A percentile compares a stretch with the other conserved stretches of the same genome.
Conservation (phyloP, 106 monocot species). For the Iris macrosiphon region DNA sequence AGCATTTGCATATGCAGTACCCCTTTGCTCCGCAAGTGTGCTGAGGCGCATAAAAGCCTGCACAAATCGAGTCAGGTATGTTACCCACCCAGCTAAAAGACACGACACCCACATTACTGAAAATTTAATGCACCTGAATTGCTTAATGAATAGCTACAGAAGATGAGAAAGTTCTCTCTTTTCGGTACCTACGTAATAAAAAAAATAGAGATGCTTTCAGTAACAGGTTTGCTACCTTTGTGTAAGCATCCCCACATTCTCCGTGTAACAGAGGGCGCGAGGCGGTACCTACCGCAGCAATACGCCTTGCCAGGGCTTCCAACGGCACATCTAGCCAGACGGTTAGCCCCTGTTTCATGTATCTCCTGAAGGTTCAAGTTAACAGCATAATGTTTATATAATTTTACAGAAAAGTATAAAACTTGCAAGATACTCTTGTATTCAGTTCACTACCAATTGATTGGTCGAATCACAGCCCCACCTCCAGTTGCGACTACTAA, state of each 20-base stretch:
- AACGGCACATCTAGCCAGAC: constrained; percentile 98
- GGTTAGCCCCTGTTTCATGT: constrained; percentile 87
- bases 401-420: too few relatives aligned
- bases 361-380: constrained; percentile 51
- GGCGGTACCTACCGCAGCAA: constrained; percentile 86
- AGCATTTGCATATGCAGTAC: constrained; percentile 68
- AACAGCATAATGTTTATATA: background rate
- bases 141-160: too few relatives aligned
- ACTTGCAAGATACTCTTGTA: background rate
- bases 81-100: too few relatives aligned
- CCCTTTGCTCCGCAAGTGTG: constrained; percentile 45
- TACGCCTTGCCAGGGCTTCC: constrained; percentile 89
- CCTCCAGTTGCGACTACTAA: constrained; percentile 92
- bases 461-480: constrained; percentile 82
- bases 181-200: background rate
- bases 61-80: too few relatives aligned
- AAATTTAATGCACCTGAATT: background rate
- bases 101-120: background rate
- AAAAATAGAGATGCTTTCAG: background rate
- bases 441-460: constrained; percentile 73
- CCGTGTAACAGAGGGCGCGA: constrained; percentile 91
- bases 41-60: constrained; percentile 57
- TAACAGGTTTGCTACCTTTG: constrained; percentile 39
- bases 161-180: background rate
- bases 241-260: constrained; percentile 85